Conservation (phyloP, 1,284 basidiomycete species). For the Trichosporon sp. region DNA sequence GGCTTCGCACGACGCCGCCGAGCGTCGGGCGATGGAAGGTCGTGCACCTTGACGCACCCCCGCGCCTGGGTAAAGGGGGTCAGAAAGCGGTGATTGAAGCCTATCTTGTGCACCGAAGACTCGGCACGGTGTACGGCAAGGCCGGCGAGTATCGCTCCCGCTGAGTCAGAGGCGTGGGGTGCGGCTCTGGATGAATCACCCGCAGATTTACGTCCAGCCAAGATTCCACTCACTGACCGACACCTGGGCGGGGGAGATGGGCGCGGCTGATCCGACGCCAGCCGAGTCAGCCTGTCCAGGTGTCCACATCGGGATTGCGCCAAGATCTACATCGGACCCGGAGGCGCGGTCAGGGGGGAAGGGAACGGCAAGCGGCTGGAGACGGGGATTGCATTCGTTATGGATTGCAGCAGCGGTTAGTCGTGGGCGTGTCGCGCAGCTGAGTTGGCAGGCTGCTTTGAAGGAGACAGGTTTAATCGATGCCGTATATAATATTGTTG, state of each 20-base stretch:
- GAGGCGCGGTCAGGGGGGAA: neutral
- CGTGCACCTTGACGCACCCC: neutral
- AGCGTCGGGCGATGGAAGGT: neutral
- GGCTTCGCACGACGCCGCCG: neutral
- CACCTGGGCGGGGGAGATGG: neutral
- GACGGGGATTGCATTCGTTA: neutral
- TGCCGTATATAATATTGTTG: neutral
- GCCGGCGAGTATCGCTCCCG: neutral
- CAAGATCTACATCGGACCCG: neutral
- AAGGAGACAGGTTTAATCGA: neutral
- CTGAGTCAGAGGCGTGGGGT: neutral
- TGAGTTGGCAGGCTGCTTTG: neutral
- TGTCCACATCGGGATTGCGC: neutral
- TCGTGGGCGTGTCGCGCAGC: neutral
- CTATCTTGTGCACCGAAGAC: neutral
- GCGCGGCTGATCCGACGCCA: neutral
- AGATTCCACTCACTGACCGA: neutral
- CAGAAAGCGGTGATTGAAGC: neutral
- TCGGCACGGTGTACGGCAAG: neutral
- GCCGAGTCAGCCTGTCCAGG: too few species aligned
- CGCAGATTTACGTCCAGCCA: neutral
- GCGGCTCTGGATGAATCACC: neutral
- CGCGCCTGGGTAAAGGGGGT: neutral
- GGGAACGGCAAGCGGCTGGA: neutral
- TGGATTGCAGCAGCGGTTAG: neutral